A percentile compares a stretch with the other conserved stretches of the same genome.
Conservation (phyloP, 352 stramenopile genomes). For the Phytophthora capsici region DNA sequence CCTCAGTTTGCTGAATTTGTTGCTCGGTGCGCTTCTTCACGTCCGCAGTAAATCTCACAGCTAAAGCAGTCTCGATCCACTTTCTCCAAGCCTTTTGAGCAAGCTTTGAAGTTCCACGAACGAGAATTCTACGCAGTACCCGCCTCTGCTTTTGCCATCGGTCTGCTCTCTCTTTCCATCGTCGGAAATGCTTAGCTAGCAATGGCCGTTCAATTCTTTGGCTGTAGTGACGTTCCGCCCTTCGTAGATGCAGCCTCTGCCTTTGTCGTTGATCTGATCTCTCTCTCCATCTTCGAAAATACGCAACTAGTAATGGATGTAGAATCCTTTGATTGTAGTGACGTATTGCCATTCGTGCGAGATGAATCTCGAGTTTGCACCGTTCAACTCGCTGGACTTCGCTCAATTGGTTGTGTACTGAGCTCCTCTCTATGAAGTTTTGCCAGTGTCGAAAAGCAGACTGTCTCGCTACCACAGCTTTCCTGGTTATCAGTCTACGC, state of each 20-base stretch:
- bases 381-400: conserved; percentile 17
- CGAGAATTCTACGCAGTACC: conserved; percentile 22
- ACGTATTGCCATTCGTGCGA: conserved; percentile 22
- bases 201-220: conserved; percentile 13
- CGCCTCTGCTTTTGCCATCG: conserved; percentile 12
- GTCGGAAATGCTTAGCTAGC: conserved; percentile 16
- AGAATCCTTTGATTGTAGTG: conserved; percentile 16
- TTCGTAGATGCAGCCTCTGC: conserved; percentile 9
- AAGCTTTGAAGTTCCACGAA: conserved; percentile 6
- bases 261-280: conserved; percentile 7
- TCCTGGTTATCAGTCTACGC: conserved; percentile 16
- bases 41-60: conserved; percentile 7
- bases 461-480: neutral
- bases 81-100: conserved; percentile 15
- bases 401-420: neutral
- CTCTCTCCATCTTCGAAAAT: conserved; percentile 23
- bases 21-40: conserved; percentile 16
- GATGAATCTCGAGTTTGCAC: conserved; percentile 11
- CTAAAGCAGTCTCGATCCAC: conserved; percentile 19
- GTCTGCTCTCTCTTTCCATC: conserved; percentile 15
- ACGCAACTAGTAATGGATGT: conserved; percentile 11
- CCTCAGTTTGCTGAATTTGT: conserved; percentile 11
- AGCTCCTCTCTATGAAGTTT: conserved; percentile 3
- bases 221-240: conserved; percentile 21
- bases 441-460: conserved; percentile 32